Conservation (phyloP, 2,329 filamentous ascomycete genomes). For the Sarocladium kiliense region DNA sequence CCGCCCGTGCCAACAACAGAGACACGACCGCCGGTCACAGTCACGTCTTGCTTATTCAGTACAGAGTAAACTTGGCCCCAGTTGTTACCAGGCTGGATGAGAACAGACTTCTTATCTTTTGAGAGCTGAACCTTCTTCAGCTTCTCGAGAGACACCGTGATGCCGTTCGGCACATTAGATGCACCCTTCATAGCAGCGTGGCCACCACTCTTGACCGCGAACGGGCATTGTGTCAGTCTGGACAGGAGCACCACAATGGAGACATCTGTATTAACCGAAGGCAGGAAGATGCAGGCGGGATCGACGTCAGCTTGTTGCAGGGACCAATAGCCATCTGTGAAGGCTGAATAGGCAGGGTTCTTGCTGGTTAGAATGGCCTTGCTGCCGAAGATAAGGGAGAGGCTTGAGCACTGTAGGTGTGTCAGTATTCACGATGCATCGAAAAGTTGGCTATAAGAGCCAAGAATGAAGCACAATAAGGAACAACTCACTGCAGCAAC, state of each 20-base stretch:
- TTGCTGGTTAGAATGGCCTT: not conserved
- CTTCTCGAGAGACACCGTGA: constrained; percentile 30
- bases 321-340: constrained; percentile 9
- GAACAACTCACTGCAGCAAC: not conserved
- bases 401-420: not conserved
- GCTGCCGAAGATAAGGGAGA: not conserved
- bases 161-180: constrained; percentile 28
- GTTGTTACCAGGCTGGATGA: constrained; percentile 30
- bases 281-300: constrained; percentile 12
- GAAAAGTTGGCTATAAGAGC: not conserved
- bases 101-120: constrained; percentile 22
- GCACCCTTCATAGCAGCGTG: constrained; percentile 35
- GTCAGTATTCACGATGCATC: not conserved
- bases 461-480: no score
- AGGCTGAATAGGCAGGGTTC: constrained; percentile 8
- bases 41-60: constrained; percentile 26
- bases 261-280: constrained; percentile 13
- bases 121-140: constrained; percentile 27
- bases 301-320: constrained; percentile 33
- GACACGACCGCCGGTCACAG: constrained; percentile 33
- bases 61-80: constrained; percentile 34
- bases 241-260: constrained; percentile 11
- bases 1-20: constrained; percentile 35
- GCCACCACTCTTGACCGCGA: constrained; percentile 40
- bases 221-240: constrained; percentile 15